Percentiles rank a stretch among this genome's conserved stretches.
phyloP scores from a whole-genome alignment of 805 yeast genomes.

The Kodamaea leandrae region DNA sequence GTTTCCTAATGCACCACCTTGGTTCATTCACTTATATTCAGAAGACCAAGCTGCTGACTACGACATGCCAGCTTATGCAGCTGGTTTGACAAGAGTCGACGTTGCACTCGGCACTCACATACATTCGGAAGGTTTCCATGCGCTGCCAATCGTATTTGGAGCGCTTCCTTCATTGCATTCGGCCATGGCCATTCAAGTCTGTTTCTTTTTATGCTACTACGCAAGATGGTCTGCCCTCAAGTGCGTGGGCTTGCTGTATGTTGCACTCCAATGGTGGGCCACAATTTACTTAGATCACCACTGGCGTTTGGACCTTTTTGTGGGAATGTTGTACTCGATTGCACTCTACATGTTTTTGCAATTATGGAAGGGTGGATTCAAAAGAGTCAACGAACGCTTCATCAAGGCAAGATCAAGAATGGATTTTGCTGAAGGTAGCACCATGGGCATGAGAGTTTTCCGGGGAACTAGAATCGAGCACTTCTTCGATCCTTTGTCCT shows the following conservation, averaged over 20 bases:
- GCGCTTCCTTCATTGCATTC: constrained; percentile 62
- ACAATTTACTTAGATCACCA: constrained; percentile 73
- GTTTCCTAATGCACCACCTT: constrained; percentile 73
- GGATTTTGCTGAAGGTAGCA: constrained; percentile 40
- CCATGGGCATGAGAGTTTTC: constrained; percentile 68
- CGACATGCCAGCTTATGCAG: constrained; percentile 66
- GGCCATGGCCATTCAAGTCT: constrained; percentile 58
- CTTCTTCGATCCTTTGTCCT: constrained; percentile 48
- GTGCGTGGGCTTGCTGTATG: constrained; percentile 40
- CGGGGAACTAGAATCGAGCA: constrained; percentile 44
- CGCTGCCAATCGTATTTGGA: constrained; percentile 68
- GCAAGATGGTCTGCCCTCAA: constrained; percentile 35
- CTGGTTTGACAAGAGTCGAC: constrained; percentile 67
- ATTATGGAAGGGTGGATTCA: constrained; percentile 25
- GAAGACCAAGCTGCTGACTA: constrained; percentile 54
- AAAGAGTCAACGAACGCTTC: constrained; percentile 36
- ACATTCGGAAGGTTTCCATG: constrained; percentile 60
- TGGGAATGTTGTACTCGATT: constrained; percentile 54
- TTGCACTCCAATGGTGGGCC: constrained; percentile 69
- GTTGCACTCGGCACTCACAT: constrained; percentile 59
- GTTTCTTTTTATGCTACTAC: constrained; percentile 43
- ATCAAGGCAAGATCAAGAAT: constrained; percentile 37
- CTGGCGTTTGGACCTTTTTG: constrained; percentile 60
- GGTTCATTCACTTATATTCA: constrained; percentile 66
- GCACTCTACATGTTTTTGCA: constrained; percentile 40